These are phyloP conservation scores for Castanea mollissima DNA, from an alignment of 306 rosid species.

Conservation along the genomic window DNA sequence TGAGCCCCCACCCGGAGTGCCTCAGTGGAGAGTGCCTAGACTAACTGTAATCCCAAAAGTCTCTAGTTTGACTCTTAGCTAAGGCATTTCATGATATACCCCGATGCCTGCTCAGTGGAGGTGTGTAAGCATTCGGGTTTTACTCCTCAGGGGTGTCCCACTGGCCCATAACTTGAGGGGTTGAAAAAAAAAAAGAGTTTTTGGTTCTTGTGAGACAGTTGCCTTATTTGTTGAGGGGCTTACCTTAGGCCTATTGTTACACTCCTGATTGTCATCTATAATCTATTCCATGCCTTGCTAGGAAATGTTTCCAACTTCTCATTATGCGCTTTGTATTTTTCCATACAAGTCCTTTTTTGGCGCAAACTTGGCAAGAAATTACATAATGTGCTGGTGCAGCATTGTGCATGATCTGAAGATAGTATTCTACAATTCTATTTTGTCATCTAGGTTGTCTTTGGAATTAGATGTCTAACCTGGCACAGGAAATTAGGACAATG, in stretches of 20 bases:
- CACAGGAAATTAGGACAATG: no score
- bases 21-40: no score
- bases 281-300: no score
- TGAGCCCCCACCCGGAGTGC: background rate
- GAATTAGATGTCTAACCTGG: no score
- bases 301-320: background rate
- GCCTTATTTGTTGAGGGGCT: background rate
- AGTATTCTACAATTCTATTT: background rate
- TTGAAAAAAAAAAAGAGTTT: background rate
- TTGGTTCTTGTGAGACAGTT: background rate
- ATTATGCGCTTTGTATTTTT: background rate
- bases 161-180: no score
- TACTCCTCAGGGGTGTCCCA: no score
- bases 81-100: no score
- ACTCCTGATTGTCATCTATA: background rate
- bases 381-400: background rate
- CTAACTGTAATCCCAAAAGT: no score
- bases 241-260: background rate
- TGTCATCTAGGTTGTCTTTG: background rate
- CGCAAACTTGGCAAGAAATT: background rate
- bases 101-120: no score
- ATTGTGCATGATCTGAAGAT: background rate
- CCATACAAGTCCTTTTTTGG: background rate
- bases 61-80: no score
- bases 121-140: no score